Base-by-base conservation (phyloP, 2,329 filamentous ascomycete species). In the Microsporum canis region DNA sequence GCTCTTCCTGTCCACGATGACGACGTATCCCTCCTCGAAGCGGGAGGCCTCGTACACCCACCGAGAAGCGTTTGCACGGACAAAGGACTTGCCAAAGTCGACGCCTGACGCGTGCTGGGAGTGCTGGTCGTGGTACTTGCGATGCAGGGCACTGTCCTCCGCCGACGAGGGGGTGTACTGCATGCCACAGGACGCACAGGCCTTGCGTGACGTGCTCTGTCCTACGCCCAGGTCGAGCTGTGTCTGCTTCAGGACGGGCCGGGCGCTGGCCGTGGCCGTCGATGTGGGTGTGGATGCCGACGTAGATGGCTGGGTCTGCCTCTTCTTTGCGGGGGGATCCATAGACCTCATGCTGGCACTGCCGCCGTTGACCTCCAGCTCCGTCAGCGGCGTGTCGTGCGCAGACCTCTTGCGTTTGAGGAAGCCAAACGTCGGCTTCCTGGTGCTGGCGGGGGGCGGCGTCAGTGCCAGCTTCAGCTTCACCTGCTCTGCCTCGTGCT, bases 131-230 rank as follows among this genome's bases (percentile, higher is more conserved):
- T 87, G 85, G 65, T 83, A 87, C 64, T 83, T 84, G 65, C 81
- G 80, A 68, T 88, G 85, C 60, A 87, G 68, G 5, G 78, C 79
- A n/a, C 77, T 75, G 66, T 88, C 85, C 66, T 86, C 83, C 5
- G 76, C 72, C 57, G 81, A 81, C 0, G 84, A 85, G 3, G 83
- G 81, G 38, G 84, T 78, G 66, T 87, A 88, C 59, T 85, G 82
- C 85, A 88, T 88, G 0, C 82, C 82, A 66, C 85, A 88, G 2
- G 74, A 76, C 41, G 76, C 74, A 71, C 85, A 88, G 8, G 79
- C 82, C 65, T 80, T 81, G 55, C 81, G 78, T 43, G 80, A 73
- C 47, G 81, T 78, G 43, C 77, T 75, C 3, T 27, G 12, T 27
- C 27, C 49, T 31, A 53, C 49, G 1, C 82, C 83, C 10, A 86